Base-by-base conservation (phyloP, 1,284 basidiomycete species). In the Sutorius eximius region DNA sequence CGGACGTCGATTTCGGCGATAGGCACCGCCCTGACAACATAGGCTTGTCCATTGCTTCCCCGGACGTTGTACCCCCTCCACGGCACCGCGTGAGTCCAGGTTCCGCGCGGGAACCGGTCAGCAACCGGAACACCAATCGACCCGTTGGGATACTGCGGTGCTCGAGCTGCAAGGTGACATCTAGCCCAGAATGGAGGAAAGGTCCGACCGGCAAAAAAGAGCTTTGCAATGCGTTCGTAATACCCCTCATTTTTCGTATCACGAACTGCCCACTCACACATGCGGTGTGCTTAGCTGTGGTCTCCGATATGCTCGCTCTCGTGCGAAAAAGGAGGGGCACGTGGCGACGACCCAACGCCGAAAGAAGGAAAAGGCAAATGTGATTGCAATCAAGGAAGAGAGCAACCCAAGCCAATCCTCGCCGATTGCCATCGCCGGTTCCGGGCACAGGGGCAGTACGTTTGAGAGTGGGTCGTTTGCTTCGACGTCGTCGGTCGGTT, bases 121-220 rank as follows among this genome's bases (percentile, higher is more conserved):
- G 55, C n/a, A 55, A 58, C 46, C 52, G 70, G 43, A 61, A 67
- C 12, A 80, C 81, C 22, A 86, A 85, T 57, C 82, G 91, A 13
- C 91, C 91, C 0, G 80, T 82, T 34, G 89, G 92, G 6, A 77
- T 92, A 11, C 73, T 82, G 49, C 83, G 83, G 61, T 96, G 93
- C 72, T 82, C 87, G 15, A 91, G 87, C 64, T 96, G 93, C 73
- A 90, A 87, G 69, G 89, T 80, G 22, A 89, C 85, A 13, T 85
- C 87, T 50, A 93, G 90, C 63, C 95, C 95, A 0, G 95, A 98
- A 71, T 98, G 95, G 95, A 79, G 95, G 65, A 94, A 96, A 71
- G 93, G 89, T 16, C 89, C 89, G 52, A 91, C 82, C 63, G 93
- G 93, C 16, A 89, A 91, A 71, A 95, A 95, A 75, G 91, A 94